Conservation (phyloP, 83 land plant genomes). For the Picea abies region DNA sequence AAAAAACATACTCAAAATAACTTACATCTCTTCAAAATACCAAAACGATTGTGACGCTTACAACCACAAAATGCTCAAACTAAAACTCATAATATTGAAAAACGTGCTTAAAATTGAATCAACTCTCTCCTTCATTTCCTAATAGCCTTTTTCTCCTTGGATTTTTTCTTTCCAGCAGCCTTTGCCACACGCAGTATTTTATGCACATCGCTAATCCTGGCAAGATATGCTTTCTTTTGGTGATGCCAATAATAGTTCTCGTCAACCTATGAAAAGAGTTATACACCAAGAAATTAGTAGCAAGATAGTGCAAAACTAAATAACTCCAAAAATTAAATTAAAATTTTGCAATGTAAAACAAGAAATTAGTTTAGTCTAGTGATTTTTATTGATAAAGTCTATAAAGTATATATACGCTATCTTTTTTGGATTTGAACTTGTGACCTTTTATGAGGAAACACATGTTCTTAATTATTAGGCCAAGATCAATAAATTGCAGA, state of each 20-base stretch:
- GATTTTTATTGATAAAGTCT: too few relatives aligned
- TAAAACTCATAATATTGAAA: too few relatives aligned
- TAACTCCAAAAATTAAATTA: background rate
- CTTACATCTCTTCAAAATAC: too few relatives aligned
- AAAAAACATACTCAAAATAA: too few relatives aligned
- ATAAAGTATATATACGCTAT: too few relatives aligned
- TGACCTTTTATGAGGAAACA: too few relatives aligned
- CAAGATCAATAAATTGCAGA: too few relatives aligned
- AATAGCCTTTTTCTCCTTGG: constrained; percentile 27
- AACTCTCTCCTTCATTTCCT: constrained; percentile 8
- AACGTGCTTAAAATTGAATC: background rate
- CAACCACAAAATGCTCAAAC: too few relatives aligned
- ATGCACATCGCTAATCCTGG: constrained; percentile 77
- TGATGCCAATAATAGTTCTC: constrained; percentile 86
- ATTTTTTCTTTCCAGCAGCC: constrained; percentile 69
- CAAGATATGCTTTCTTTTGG: constrained; percentile 80
- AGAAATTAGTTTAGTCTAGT: too few relatives aligned
- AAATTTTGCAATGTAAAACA: background rate
- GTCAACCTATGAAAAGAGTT: constrained; percentile 44
- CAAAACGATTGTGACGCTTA: too few relatives aligned
- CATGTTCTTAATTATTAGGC: too few relatives aligned
- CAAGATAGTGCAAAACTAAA: background rate
- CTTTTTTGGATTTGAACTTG: too few relatives aligned
- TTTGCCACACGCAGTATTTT: constrained; percentile 79
- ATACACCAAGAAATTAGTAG: background rate